phyloP scores from a whole-genome alignment of 169 alveolate species.

The Eimeria maxima region DNA sequence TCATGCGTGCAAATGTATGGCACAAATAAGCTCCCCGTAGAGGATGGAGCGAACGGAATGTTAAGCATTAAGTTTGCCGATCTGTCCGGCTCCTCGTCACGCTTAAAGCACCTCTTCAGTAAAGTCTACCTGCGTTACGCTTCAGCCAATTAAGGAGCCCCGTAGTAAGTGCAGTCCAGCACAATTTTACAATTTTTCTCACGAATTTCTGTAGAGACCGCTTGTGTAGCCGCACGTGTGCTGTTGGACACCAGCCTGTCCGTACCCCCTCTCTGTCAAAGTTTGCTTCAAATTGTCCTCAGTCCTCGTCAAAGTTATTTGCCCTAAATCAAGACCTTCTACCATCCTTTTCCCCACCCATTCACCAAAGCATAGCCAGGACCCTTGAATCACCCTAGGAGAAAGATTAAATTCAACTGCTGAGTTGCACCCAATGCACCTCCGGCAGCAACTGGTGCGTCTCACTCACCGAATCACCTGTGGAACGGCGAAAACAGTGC shows the following conservation, averaged over 20 bases:
- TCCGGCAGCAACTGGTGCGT: background rate
- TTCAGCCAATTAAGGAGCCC: background rate
- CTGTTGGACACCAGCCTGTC: background rate
- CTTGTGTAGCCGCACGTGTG: background rate
- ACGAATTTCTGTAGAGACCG: background rate
- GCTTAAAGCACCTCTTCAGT: background rate
- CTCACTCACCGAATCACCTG: background rate
- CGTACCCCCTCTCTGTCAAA: background rate
- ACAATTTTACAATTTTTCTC: background rate
- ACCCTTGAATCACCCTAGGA: background rate
- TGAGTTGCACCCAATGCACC: background rate
- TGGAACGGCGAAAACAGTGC: background rate
- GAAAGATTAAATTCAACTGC: background rate
- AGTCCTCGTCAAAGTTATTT: too few species aligned
- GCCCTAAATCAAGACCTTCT: too few species aligned
- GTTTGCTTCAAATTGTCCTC: background rate
- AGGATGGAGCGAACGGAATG: too few species aligned
- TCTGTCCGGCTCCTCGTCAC: background rate
- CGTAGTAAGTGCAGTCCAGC: background rate
- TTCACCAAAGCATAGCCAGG: too few species aligned
- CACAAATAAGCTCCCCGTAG: too few species aligned
- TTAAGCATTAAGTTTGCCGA: too few species aligned
- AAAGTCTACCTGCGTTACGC: background rate
- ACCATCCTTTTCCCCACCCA: too few species aligned
- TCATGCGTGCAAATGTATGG: too few species aligned